Evolutionary conservation across 495 filamentous ascomycete genomes (phyloP).

Genomic region (Aspergillus indologenus): DNA sequence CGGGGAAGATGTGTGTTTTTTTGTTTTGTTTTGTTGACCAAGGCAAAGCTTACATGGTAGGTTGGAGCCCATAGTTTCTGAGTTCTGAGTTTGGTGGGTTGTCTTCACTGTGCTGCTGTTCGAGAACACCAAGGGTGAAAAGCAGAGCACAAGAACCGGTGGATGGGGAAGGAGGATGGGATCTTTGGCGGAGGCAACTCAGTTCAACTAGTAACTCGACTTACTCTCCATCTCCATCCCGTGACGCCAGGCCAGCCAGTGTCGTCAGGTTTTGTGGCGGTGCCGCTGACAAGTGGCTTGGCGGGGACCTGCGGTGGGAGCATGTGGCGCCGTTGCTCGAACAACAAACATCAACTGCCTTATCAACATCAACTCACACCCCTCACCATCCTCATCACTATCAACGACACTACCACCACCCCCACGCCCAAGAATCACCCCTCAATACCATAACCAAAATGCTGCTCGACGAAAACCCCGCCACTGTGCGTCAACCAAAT

Average conservation of each 20-base stretch:
- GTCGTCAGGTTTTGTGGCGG: conserved; percentile 36
- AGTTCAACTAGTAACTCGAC: too few relatives aligned
- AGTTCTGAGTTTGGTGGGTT: too few relatives aligned
- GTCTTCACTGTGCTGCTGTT: not conserved
- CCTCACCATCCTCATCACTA: too few relatives aligned
- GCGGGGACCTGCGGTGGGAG: too few relatives aligned
- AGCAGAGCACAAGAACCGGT: too few relatives aligned
- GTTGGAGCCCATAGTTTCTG: conserved; percentile 53
- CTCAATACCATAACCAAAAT: conserved; percentile 52
- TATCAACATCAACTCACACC: conserved; percentile 2
- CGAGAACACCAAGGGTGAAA: too few relatives aligned
- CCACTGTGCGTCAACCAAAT: conserved; percentile 58
- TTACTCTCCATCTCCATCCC: conserved; percentile 3
- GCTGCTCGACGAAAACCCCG: conserved; percentile 96
- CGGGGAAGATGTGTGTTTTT: too few relatives aligned
- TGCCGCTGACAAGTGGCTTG: conserved; percentile 18
- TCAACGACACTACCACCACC: too few relatives aligned
- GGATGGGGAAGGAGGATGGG: too few relatives aligned
- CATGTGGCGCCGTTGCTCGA: conserved; percentile 48
- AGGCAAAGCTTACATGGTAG: conserved; percentile 63
- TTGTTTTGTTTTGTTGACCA: conserved; percentile 14
- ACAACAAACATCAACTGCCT: conserved; percentile 32
- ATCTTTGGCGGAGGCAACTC: too few relatives aligned
- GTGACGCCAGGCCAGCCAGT: conserved; percentile 5
- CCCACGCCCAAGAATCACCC: too few relatives aligned